phyloP scores from a whole-genome alignment of 257 asterid genomes.

The Linderniella brevidens region DNA sequence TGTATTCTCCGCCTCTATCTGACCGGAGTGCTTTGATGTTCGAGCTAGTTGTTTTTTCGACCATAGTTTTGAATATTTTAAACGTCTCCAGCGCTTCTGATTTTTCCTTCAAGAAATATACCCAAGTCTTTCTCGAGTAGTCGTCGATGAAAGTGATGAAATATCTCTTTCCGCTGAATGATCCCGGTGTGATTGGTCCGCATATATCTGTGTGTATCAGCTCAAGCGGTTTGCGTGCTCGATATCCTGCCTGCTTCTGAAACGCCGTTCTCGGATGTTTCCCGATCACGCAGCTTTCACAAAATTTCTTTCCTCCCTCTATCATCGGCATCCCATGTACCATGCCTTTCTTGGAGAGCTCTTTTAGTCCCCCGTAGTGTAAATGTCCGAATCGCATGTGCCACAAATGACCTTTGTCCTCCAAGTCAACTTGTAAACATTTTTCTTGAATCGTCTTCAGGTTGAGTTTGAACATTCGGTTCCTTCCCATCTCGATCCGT shows the following conservation, averaged over 20 bases:
- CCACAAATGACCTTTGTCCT: no score
- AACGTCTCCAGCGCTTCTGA: no score
- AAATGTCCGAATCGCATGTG: not conserved
- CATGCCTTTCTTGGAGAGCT: not conserved
- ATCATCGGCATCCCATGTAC: not conserved
- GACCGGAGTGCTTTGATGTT: not conserved
- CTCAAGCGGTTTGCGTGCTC: no score
- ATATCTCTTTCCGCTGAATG: not conserved
- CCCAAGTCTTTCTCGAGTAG: no score
- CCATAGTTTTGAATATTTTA: not conserved
- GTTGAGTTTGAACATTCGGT: not conserved
- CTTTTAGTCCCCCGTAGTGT: not conserved
- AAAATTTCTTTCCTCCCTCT: not conserved
- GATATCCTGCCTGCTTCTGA: no score
- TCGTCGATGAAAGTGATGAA: not conserved
- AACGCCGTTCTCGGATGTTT: no score
- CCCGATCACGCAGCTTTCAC: no score
- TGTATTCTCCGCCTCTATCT: not conserved
- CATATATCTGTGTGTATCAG: not conserved
- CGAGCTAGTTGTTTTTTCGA: not conserved
- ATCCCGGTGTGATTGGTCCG: not conserved
- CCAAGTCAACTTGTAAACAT: not conserved
- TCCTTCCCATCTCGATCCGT: not conserved
- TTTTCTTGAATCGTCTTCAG: not conserved
- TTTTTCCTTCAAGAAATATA: no score